Conservation (phyloP, 2,329 filamentous ascomycete genomes). For the Daldinia eschscholtzii region DNA sequence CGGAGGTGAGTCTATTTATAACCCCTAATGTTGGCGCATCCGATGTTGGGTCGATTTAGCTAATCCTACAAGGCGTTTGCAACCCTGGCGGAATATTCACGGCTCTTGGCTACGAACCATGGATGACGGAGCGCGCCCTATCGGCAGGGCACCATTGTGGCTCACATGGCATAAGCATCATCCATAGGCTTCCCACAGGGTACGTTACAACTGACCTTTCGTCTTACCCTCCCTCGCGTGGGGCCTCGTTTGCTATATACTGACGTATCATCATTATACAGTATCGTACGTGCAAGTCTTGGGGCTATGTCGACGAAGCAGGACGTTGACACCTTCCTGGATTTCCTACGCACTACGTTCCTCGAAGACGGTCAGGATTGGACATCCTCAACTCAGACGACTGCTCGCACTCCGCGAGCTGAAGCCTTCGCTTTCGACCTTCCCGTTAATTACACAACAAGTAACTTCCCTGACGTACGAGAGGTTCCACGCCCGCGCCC, state of each 20-base stretch:
- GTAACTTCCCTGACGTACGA: slow-evolving; percentile 46
- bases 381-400: slow-evolving; percentile 34
- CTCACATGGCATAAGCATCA: slow-evolving; percentile 64
- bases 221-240: slow-evolving; percentile 21
- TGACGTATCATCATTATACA: slow-evolving; percentile 40
- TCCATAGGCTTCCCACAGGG: slow-evolving; percentile 68
- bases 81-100: slow-evolving; percentile 62
- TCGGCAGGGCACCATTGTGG: slow-evolving; percentile 70
- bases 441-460: slow-evolving; percentile 38
- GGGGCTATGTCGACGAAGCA: slow-evolving; percentile 71
- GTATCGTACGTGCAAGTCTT: slow-evolving; percentile 71
- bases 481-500: slow-evolving; percentile 41
- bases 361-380: slow-evolving; percentile 46
- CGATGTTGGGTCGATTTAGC: slow-evolving; percentile 17
- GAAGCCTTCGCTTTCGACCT: slow-evolving; percentile 34
- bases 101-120: slow-evolving; percentile 64
- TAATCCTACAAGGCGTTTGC: slow-evolving; percentile 57
- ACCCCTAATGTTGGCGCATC: slow-evolving; percentile 4
- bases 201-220: slow-evolving; percentile 46
- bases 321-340: slow-evolving; percentile 65
- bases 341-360: slow-evolving; percentile 60
- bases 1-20: slow-evolving; percentile 57
- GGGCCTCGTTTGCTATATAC: slow-evolving; percentile 8
- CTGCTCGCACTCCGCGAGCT: slow-evolving; percentile 26
- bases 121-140: slow-evolving; percentile 67